Conservation (phyloP, 768 basidiomycete species). For the Crepidotus variabilis region DNA sequence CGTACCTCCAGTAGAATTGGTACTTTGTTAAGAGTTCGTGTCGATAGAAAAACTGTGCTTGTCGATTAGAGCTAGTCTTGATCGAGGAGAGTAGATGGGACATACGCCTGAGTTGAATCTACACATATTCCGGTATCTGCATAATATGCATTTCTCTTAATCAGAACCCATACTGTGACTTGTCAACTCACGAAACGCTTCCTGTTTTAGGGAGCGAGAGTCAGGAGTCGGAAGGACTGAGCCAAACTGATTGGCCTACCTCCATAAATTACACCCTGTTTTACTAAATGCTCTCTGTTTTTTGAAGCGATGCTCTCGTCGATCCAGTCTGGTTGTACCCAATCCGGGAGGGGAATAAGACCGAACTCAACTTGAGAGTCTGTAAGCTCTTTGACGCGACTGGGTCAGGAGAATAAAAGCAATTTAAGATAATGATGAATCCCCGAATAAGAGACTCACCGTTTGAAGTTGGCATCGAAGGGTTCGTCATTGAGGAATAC, state of each 20-base stretch:
- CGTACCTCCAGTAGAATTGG: conserved; percentile 80
- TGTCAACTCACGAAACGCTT: conserved; percentile 60
- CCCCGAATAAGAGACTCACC: conserved; percentile 25
- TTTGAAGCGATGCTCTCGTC: conserved; percentile 68
- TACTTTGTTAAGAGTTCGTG: conserved; percentile 78
- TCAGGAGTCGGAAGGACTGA: not conserved
- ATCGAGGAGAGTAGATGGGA: conserved; percentile 7
- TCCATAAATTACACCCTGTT: conserved; percentile 63
- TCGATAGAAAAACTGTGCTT: conserved; percentile 73
- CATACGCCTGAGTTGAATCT: conserved; percentile 90
- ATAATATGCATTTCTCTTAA: not conserved
- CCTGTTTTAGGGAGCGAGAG: conserved; percentile 35
- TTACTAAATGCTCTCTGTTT: conserved; percentile 65
- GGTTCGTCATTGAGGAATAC: conserved; percentile 83
- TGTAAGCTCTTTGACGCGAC: conserved; percentile 57
- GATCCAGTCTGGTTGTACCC: conserved; percentile 80
- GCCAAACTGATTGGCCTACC: conserved; percentile 31
- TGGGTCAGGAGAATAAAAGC: conserved; percentile 15
- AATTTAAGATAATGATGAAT: not conserved
- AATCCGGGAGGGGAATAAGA: conserved; percentile 72
- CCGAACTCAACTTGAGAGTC: conserved; percentile 67
- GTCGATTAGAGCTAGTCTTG: not conserved
- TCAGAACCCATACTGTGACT: not conserved
- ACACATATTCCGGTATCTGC: conserved; percentile 92
- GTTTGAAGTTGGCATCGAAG: conserved; percentile 72